Evolutionary conservation across 2,329 filamentous ascomycete genomes (phyloP).

Genomic region (Stagonosporopsis vannaccii): DNA sequence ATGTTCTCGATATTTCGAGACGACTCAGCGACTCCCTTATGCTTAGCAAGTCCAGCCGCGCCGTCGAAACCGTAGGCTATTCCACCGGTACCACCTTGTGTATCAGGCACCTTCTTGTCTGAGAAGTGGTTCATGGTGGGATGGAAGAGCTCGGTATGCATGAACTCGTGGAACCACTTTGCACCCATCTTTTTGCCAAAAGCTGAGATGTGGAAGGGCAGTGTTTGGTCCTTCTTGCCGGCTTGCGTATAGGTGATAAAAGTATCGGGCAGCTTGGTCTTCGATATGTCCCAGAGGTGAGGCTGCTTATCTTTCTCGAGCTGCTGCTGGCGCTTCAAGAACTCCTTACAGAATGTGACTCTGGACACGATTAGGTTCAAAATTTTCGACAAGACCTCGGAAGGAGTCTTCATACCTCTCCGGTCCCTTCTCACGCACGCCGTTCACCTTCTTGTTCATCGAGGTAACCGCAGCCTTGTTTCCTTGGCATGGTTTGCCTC

Average conservation of each 20-base stretch:
- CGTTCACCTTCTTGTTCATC: constrained; percentile 4
- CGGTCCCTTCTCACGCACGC: constrained; percentile 1
- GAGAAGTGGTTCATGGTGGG: constrained; percentile 7
- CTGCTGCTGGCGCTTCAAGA: constrained; percentile 8
- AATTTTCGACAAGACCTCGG: not conserved
- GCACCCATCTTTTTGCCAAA: constrained; percentile 17
- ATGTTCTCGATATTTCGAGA: constrained; percentile 20
- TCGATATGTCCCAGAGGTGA: constrained; percentile 19
- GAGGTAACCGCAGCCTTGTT: constrained; percentile 15
- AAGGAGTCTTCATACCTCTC: not conserved
- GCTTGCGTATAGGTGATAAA: constrained; percentile 14
- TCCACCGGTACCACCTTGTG: constrained; percentile 3
- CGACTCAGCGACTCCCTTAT: constrained; percentile 12
- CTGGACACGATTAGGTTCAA: not conserved
- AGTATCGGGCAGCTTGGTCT: constrained; percentile 12
- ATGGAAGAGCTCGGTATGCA: constrained; percentile 18
- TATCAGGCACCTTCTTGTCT: constrained; percentile 11
- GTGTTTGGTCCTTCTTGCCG: constrained; percentile 11
- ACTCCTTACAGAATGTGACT: constrained; percentile 14
- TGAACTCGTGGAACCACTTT: constrained; percentile 22
- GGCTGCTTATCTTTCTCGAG: constrained; percentile 19
- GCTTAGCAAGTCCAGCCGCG: constrained; percentile 11
- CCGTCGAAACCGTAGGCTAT: constrained; percentile 11
- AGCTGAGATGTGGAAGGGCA: constrained; percentile 19
- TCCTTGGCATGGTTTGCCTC: constrained; percentile 18